phyloP scores from a whole-genome alignment of 768 basidiomycete species.

The Tephrocybe sp. region DNA sequence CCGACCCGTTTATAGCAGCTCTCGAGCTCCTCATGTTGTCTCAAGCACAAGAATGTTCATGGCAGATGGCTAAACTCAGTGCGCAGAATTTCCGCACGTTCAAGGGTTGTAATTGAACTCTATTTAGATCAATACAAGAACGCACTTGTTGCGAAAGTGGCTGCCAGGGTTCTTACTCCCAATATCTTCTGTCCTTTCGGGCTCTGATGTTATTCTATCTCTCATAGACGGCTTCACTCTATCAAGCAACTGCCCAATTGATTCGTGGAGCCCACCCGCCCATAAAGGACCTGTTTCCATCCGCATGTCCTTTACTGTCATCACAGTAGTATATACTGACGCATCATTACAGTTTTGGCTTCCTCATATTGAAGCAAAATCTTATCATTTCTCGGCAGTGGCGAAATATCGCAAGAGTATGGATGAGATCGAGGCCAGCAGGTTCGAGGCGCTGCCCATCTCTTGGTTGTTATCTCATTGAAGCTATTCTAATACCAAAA shows the following conservation, averaged over 20 bases:
- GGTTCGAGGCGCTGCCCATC: slow-evolving; percentile 36
- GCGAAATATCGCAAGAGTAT: slow-evolving; percentile 86
- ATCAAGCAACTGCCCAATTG: slow-evolving; percentile 46
- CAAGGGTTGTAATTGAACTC: slow-evolving; percentile 14
- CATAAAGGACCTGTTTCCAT: slow-evolving; percentile 50
- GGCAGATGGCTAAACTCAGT: slow-evolving; percentile 92
- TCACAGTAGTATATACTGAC: neutral
- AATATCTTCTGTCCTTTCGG: neutral
- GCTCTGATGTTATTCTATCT: neutral
- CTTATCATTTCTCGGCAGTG: slow-evolving; percentile 84
- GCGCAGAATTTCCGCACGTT: slow-evolving; percentile 18
- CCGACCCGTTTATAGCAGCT: slow-evolving; percentile 55
- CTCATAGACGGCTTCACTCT: slow-evolving; percentile 60
- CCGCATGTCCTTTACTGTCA: slow-evolving; percentile 37
- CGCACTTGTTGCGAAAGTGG: slow-evolving; percentile 78
- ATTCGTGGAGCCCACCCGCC: slow-evolving; percentile 45
- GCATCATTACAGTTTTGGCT: slow-evolving; percentile 62
- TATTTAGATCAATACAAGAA: slow-evolving; percentile 70
- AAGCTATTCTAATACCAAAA: slow-evolving; percentile 1
- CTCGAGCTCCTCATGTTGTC: slow-evolving; percentile 83
- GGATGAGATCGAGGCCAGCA: slow-evolving; percentile 81
- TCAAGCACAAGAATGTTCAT: slow-evolving; percentile 95
- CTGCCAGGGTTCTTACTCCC: slow-evolving; percentile 63
- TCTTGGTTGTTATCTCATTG: neutral
- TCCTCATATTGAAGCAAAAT: slow-evolving; percentile 80